Conservation (phyloP, 1,284 basidiomycete genomes). For the Ustilago bromivora region DNA sequence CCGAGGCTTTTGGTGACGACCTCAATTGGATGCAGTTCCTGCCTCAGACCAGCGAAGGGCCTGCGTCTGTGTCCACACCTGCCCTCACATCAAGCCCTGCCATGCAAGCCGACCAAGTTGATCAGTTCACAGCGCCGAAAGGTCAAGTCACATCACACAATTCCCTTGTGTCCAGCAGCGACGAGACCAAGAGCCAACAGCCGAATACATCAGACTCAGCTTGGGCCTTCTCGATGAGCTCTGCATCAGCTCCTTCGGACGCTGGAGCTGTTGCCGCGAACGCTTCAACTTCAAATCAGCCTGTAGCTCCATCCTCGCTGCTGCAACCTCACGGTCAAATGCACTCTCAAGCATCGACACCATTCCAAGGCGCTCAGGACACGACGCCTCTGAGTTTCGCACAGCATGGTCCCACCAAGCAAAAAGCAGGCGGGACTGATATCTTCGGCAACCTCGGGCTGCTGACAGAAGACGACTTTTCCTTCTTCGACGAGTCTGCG, state of each 20-base stretch:
- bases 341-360: constrained; percentile 20
- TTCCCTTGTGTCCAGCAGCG: background rate
- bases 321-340: constrained; percentile 20
- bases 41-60: constrained; percentile 13
- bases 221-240: constrained; percentile 14
- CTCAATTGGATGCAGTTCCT: constrained; percentile 42
- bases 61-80: constrained; percentile 9
- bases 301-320: constrained; percentile 7
- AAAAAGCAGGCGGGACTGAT: constrained; percentile 40
- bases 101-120: background rate
- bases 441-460: constrained; percentile 51
- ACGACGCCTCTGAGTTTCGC: constrained; percentile 17
- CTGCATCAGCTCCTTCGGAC: constrained; percentile 6
- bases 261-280: constrained; percentile 5
- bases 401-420: constrained; percentile 21
- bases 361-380: constrained; percentile 8
- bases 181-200: background rate
- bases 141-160: background rate
- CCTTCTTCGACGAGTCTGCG: constrained; percentile 62
- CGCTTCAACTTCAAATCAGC: background rate
- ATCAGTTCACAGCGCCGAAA: background rate
- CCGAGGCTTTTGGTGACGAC: constrained; percentile 25
- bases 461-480: constrained; percentile 66
- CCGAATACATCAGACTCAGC: background rate
- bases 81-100: constrained; percentile 5